Base-by-base conservation (phyloP, 2,329 filamentous ascomycete species). In the Pseudogymnoascus sp. region DNA sequence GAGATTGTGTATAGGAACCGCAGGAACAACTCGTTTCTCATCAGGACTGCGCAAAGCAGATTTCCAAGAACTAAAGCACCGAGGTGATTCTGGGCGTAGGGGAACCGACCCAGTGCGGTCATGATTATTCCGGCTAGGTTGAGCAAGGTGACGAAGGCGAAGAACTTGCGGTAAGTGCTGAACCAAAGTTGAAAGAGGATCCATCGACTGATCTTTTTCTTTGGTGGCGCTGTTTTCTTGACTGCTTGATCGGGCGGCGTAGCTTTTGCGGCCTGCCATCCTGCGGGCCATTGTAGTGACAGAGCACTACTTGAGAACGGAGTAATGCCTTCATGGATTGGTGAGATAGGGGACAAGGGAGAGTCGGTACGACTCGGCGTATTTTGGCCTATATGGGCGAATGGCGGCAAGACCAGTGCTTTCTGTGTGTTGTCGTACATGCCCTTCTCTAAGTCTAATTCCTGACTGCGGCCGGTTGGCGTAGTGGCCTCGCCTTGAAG, bases 111-210 rank as follows among this genome's bases (percentile, higher is more conserved):
- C 1, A 72, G 61, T 1, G 70, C 68, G 0, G 74, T 69, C 65
- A 76, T 63, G 61, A 74, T 67, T 51, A 77, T 75, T 3, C 74
- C 74, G 5, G 64, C 62, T 13, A 75, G 61, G 68, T 77, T 76
- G 63, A 76, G 68, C 60, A 68, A 29, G 4, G 70, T 72, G 58
- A 76, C 73, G 39, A 76, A 71, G 15, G 69, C 72, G 66, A 77
- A 77, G 66, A 77, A 75, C 66, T 74, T 74, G 17, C 73, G 71
- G 64, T 77, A 77, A 8, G 74, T 74, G 68, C 75, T 76, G 70
- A 75, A 76, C 75, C 74, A 77, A 7, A 77, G 70, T 51, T 68
- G 65, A 64, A 75, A 72, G 1, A 70, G 64, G 25, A 76, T 71
- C 73, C 71, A 74, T 60, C 70, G 69, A 66, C 68, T 31, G 15